Evolutionary conservation across 345 rosid genomes (phyloP).

Genomic region (Populus ilicifolia): DNA sequence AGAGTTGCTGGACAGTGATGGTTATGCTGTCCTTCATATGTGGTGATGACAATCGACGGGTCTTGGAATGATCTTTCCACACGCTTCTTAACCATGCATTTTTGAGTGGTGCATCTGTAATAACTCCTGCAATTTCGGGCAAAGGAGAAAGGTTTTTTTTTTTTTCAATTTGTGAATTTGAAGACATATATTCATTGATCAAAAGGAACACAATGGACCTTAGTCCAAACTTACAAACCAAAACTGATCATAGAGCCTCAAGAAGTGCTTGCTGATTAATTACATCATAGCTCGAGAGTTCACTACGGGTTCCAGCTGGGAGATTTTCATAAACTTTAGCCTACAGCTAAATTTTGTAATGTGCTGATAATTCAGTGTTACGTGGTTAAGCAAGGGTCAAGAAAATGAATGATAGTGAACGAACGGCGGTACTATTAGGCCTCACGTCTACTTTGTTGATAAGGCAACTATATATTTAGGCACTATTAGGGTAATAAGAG

Average conservation of each 20-base stretch:
- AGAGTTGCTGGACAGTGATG: slow-evolving; percentile 69
- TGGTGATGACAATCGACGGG: slow-evolving; percentile 82
- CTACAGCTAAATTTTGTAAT: background rate
- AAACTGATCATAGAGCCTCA: background rate
- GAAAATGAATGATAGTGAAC: background rate
- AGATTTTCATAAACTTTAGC: background rate
- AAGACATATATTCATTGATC: background rate
- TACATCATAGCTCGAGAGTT: background rate
- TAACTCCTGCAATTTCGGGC: slow-evolving; percentile 56
- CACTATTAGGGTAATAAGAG: background rate
- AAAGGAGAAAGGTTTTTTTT: background rate
- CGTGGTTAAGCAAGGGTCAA: background rate
- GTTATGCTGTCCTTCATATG: slow-evolving; percentile 87
- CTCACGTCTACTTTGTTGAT: background rate
- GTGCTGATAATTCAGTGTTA: background rate
- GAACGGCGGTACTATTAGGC: background rate
- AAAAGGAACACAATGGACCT: too few relatives aligned
- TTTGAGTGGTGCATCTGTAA: slow-evolving; percentile 87
- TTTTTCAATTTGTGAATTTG: background rate
- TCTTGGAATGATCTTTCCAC: slow-evolving; percentile 90
- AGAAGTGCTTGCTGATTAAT: background rate
- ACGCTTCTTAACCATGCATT: slow-evolving; percentile 78
- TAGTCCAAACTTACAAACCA: too few relatives aligned
- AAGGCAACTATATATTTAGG: background rate
- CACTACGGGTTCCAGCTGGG: background rate